Conservation (phyloP, 495 filamentous ascomycete genomes). For the Aspergillus funiculosus region DNA sequence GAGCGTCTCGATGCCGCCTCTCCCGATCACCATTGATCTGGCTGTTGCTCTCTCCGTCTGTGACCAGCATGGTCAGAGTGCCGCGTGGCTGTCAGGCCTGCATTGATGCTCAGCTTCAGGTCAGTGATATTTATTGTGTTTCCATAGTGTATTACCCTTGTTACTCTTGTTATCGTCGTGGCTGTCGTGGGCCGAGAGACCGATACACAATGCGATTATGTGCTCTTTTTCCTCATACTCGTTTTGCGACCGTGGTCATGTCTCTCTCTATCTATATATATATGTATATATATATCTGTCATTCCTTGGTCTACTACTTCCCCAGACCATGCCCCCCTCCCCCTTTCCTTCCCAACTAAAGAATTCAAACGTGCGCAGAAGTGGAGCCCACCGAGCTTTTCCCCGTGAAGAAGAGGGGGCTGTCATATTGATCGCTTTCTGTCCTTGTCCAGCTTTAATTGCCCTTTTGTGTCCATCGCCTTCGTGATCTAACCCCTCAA, state of each 20-base stretch:
- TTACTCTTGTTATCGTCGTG: too few species aligned
- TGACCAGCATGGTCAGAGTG: conserved; percentile 36
- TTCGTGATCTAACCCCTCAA: background rate
- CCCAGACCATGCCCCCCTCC: background rate
- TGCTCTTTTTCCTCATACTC: too few species aligned
- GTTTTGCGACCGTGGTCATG: too few species aligned
- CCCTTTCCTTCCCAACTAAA: background rate
- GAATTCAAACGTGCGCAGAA: background rate
- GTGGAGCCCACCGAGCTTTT: background rate
- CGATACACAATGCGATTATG: too few species aligned
- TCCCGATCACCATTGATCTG: conserved; percentile 8
- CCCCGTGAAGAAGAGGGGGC: too few species aligned
- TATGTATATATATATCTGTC: too few species aligned
- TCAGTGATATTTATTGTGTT: conserved; percentile 9
- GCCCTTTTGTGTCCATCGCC: background rate
- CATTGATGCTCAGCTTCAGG: conserved; percentile 25
- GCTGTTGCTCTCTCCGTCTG: conserved; percentile 11
- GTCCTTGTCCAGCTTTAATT: too few species aligned
- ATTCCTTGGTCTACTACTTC: background rate
- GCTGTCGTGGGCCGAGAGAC: too few species aligned
- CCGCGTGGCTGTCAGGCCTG: conserved; percentile 38
- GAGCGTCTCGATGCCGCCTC: conserved; percentile 14
- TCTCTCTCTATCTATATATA: too few species aligned
- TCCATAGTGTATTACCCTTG: too few species aligned
- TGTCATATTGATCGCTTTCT: too few species aligned